Conservation (phyloP, 495 filamentous ascomycete genomes). For the Cercophora sp. region DNA sequence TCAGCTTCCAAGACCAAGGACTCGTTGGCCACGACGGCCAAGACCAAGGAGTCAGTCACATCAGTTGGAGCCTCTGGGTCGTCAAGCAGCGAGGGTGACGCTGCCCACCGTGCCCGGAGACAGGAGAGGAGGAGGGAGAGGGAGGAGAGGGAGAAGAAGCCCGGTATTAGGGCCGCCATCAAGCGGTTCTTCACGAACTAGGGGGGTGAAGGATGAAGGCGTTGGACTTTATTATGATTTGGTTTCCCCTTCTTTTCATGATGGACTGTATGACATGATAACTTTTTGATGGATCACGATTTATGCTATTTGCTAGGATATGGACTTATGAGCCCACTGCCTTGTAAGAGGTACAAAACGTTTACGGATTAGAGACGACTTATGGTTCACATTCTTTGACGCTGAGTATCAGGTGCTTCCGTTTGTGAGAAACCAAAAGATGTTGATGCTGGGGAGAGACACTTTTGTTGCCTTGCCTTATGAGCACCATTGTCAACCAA, state of each 20-base stretch:
- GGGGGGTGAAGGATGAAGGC: neutral
- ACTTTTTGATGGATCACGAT: neutral
- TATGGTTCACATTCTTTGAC: too few species aligned
- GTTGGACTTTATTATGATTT: neutral
- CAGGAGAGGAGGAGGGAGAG: constrained; percentile 28
- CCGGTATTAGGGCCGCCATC: constrained; percentile 64
- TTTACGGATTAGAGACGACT: too few species aligned
- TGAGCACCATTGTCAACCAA: too few species aligned
- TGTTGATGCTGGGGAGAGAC: too few species aligned
- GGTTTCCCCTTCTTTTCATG: neutral
- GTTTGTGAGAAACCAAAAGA: too few species aligned
- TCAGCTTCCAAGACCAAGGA: constrained; percentile 12
- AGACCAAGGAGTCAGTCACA: constrained; percentile 19
- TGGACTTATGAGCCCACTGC: neutral
- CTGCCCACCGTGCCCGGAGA: constrained; percentile 24
- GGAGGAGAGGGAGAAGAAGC: constrained; percentile 72
- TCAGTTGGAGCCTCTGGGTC: constrained; percentile 14
- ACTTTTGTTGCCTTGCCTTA: too few species aligned
- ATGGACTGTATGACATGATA: constrained; percentile 1
- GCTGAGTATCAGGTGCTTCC: too few species aligned
- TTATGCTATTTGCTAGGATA: neutral
- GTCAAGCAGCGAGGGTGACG: constrained; percentile 18
- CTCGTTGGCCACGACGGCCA: constrained; percentile 7
- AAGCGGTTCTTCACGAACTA: constrained; percentile 31
- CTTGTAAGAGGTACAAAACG: too few species aligned